phyloP scores from a whole-genome alignment of 306 rosid species.

The Prosopis cineraria region DNA sequence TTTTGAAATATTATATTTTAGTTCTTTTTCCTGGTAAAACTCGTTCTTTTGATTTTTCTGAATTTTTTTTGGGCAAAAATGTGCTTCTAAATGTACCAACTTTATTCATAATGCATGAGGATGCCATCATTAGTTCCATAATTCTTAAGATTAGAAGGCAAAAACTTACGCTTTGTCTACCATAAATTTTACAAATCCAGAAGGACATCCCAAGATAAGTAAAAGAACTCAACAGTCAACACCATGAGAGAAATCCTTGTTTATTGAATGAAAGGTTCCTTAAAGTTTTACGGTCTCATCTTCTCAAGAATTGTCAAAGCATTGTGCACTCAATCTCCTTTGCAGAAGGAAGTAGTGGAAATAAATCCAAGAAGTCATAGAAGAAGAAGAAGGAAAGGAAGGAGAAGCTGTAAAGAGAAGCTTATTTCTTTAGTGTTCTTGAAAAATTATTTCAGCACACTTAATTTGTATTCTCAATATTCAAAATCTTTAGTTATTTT shows the following conservation, averaged over 20 bases:
- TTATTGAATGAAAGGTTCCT: conserved; percentile 6
- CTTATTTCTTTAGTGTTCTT: not conserved
- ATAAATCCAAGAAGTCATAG: not conserved
- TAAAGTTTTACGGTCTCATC: conserved; percentile 1
- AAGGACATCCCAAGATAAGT: not conserved
- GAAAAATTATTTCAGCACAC: not conserved
- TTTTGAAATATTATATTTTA: not conserved
- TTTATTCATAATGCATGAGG: not conserved
- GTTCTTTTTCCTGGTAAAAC: not conserved
- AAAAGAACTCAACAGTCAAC: not conserved
- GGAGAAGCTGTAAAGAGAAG: not conserved
- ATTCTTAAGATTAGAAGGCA: not conserved
- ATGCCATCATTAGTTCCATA: not conserved
- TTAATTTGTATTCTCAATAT: not conserved
- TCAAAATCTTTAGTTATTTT: not conserved
- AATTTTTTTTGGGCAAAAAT: not conserved
- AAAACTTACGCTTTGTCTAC: not conserved
- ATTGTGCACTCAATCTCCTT: not conserved
- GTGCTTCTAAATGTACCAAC: not conserved
- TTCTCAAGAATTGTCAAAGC: not conserved
- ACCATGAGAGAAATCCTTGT: not conserved
- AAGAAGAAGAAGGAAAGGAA: not conserved
- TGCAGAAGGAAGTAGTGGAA: not conserved
- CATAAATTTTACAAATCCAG: not conserved
- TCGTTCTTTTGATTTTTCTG: conserved; percentile 21